Evolutionary conservation across 1,284 basidiomycete species (phyloP), one percentile per base, ranked within the genome.

Genomic region (Tilletia caries): DNA sequence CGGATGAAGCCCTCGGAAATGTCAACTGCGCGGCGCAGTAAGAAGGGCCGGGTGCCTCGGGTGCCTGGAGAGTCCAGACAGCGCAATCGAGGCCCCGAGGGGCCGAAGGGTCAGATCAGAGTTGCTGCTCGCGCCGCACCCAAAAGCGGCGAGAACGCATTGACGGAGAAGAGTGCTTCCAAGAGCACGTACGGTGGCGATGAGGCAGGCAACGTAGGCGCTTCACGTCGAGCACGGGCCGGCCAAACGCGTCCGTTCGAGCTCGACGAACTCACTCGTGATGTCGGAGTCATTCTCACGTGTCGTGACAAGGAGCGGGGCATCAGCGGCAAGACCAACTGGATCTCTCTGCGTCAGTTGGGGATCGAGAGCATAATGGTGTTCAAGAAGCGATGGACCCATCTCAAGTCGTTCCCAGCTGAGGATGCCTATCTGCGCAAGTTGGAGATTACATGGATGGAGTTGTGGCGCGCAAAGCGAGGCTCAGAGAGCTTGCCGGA

Each of bases 261-360:
- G 1, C 18, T 18, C 2, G 58, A 62, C 32, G 58, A 62, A 23
- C 32, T 62, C 3, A 62, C 58, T 2, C 58, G 58, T 13, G 58
- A 62, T 23, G 58, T 62, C 10, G 58, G 58, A 20, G 33, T 37
- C 12, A 62, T 62, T 23, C 58, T 62, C 27, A 34, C 58, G 10
- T 62, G 58, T 37, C 58, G 58, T 3, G 58, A 62, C 58, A 13
- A 37, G 33, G 58, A 62, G 58, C 58, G 58, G 10, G 52, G 15
- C 5, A n/a, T n/a, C n/a, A 23, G 18, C 58, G 27, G 6, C 29
- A 27, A 29, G 12, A 18, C 58, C 58, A 34, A 34, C 6, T 62
- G 58, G 58, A 5, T 29, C 15, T 27, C 58, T 5, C 18, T 62
- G 13, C 58, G 58, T 29, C 58, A 62, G 33, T 29, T 62, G 1